These are phyloP conservation scores for Whalleya microplaca DNA, from an alignment of 2,329 filamentous ascomycete species.

Conservation along the genomic window DNA sequence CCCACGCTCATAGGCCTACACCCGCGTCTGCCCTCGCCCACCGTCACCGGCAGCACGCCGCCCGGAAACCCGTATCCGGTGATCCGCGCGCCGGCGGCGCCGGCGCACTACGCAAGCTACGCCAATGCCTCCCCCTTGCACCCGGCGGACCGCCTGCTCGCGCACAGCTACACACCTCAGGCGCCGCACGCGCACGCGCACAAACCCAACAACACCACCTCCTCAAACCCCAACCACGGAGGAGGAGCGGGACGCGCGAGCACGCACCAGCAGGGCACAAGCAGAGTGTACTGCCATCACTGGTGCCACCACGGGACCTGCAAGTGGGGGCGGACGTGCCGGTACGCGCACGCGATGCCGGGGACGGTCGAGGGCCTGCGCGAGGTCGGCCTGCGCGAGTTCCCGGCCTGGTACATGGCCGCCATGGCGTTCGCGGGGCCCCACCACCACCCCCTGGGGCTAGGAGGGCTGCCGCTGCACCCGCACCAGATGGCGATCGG, in stretches of 20 bases:
- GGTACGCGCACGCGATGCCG: conserved; percentile 53
- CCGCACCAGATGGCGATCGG: background rate
- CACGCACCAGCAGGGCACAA: background rate
- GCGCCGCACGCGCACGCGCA: background rate
- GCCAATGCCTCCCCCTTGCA: background rate
- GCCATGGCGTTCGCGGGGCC: conserved; percentile 8
- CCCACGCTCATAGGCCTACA: background rate
- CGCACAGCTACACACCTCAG: background rate
- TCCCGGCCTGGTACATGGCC: conserved; percentile 48
- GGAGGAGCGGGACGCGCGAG: background rate
- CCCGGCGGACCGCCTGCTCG: conserved; percentile 4
- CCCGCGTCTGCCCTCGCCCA: conserved; percentile 3
- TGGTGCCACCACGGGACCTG: conserved; percentile 55
- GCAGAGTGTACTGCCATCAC: conserved; percentile 44
- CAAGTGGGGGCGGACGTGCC: conserved; percentile 48
- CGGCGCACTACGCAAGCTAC: background rate
- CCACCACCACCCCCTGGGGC: too few relatives aligned
- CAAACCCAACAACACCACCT: background rate
- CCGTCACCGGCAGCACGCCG: conserved; percentile 5
- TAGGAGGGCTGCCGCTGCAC: too few relatives aligned
- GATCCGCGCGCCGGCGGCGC: background rate
- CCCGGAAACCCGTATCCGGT: conserved; percentile 3
- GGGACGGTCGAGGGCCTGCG: conserved; percentile 43
- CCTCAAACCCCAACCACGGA: background rate
- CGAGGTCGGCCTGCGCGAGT: conserved; percentile 45